These are phyloP conservation scores for Trichoderma semiorbis DNA, from an alignment of 2,329 filamentous ascomycete species.

Conservation along the genomic window DNA sequence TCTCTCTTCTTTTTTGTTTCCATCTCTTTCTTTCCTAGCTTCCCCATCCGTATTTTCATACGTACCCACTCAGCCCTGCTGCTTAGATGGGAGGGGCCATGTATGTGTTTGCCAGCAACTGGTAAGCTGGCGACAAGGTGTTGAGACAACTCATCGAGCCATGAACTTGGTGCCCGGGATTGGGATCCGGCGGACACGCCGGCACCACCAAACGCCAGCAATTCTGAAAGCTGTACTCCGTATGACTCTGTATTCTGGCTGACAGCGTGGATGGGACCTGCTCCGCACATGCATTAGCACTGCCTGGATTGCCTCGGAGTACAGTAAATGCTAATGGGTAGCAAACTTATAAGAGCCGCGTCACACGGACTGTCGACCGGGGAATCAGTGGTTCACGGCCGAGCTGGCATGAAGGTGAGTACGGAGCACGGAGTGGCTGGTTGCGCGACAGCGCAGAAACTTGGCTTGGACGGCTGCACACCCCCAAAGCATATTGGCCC, in stretches of 20 bases:
- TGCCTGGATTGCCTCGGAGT: neutral
- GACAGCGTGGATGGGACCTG: conserved; percentile 11
- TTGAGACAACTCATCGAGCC: conserved; percentile 19
- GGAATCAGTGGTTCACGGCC: conserved; percentile 1
- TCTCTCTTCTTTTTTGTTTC: neutral
- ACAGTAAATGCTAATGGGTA: neutral
- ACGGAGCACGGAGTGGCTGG: neutral
- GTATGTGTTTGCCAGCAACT: conserved; percentile 16
- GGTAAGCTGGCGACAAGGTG: conserved; percentile 11
- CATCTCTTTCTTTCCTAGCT: neutral
- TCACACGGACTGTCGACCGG: conserved; percentile 8
- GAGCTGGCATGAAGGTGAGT: neutral
- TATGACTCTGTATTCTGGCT: conserved; percentile 9
- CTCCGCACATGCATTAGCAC: conserved; percentile 17
- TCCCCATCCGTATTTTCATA: neutral
- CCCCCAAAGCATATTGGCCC: neutral
- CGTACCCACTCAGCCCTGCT: conserved; percentile 15
- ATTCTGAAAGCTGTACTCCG: neutral
- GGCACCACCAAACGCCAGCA: neutral
- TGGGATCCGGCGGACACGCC: conserved; percentile 7
- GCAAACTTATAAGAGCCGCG: conserved; percentile 16
- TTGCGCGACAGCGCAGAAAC: neutral
- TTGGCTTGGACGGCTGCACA: neutral
- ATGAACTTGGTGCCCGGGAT: conserved; percentile 4
- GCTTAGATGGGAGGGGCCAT: conserved; percentile 8